Percentiles rank a stretch among this genome's conserved stretches.
These are phyloP conservation scores for Penicillium sp. DNA, from an alignment of 2,329 filamentous ascomycete species.

Conservation along the genomic window DNA sequence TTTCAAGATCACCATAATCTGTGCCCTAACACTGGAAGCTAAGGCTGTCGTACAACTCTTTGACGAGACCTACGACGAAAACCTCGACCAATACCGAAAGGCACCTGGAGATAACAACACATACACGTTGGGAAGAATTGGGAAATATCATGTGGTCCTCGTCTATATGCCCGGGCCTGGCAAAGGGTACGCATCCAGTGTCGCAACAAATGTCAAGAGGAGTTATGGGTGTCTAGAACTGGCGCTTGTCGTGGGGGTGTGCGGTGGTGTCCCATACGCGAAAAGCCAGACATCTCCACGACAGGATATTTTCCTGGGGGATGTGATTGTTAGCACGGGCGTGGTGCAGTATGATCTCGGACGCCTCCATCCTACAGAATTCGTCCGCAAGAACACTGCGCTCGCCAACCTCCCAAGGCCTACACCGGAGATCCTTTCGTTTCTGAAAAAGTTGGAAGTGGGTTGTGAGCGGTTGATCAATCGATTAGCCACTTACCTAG, in stretches of 20 bases:
- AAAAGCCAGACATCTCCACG: not conserved
- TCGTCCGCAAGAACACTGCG: slow-evolving; percentile 1
- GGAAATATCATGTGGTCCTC: slow-evolving; percentile 14
- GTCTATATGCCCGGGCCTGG: slow-evolving; percentile 14
- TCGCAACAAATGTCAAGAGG: slow-evolving; percentile 6
- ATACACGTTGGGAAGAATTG: slow-evolving; percentile 12
- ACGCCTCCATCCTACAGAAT: not conserved
- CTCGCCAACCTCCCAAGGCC: not conserved
- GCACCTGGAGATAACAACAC: slow-evolving; percentile 2
- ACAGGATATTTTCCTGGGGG: slow-evolving; percentile 9
- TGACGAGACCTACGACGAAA: slow-evolving; percentile 8
- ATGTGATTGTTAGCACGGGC: slow-evolving; percentile 12
- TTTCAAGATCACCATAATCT: slow-evolving; percentile 12
- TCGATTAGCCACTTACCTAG: not conserved
- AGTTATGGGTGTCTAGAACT: slow-evolving; percentile 14
- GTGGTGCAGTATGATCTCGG: slow-evolving; percentile 11
- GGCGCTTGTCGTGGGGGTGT: slow-evolving; percentile 12
- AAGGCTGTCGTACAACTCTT: slow-evolving; percentile 13
- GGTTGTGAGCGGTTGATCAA: not conserved
- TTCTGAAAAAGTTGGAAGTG: slow-evolving; percentile 1
- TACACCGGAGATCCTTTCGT: not conserved
- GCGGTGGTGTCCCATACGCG: slow-evolving; percentile 8
- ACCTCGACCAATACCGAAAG: slow-evolving; percentile 12
- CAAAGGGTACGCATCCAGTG: slow-evolving; percentile 7
- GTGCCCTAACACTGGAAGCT: slow-evolving; percentile 12